phyloP scores from a whole-genome alignment of 2,329 filamentous ascomycete species.

The Fusarium compactum region DNA sequence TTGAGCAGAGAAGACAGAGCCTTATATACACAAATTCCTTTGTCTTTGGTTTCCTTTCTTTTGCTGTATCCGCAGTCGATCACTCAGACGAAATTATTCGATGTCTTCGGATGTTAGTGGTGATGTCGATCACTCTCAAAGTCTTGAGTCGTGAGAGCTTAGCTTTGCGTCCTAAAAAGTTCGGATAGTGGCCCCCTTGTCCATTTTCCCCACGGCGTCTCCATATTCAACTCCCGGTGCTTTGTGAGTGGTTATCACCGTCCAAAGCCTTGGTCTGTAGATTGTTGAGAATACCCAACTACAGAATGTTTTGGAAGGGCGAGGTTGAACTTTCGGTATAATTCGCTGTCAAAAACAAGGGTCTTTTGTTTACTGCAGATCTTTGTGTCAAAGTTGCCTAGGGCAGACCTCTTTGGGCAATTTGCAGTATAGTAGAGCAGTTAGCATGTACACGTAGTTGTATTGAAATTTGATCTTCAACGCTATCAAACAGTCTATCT shows the following conservation, averaged over 20 bases:
- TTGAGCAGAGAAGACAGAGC: not conserved
- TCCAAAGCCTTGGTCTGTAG: not conserved
- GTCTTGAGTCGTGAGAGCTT: slow-evolving; percentile 4
- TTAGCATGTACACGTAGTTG: not conserved
- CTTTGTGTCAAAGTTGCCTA: not conserved
- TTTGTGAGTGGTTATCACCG: not conserved
- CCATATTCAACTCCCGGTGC: not conserved
- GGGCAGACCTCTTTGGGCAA: not conserved
- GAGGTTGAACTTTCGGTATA: not conserved
- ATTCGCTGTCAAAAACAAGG: not conserved
- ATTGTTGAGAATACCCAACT: not conserved
- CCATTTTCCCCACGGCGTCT: not conserved
- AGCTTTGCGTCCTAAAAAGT: slow-evolving; percentile 5
- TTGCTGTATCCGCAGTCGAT: not conserved
- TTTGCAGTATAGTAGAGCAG: not conserved
- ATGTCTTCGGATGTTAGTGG: not conserved
- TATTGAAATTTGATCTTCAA: not conserved
- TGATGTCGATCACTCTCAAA: slow-evolving; percentile 29
- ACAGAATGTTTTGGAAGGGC: not conserved
- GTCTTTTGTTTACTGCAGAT: not conserved
- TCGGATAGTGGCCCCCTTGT: not conserved
- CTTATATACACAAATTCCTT: slow-evolving; percentile 15
- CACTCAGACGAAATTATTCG: not conserved
- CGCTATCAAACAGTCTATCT: not conserved
- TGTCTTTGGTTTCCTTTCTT: not conserved